Percentiles rank a stretch among this genome's conserved stretches.
These are phyloP conservation scores for Clonostachys rhizophaga DNA, from an alignment of 2,329 filamentous ascomycete species.

Conservation along the genomic window DNA sequence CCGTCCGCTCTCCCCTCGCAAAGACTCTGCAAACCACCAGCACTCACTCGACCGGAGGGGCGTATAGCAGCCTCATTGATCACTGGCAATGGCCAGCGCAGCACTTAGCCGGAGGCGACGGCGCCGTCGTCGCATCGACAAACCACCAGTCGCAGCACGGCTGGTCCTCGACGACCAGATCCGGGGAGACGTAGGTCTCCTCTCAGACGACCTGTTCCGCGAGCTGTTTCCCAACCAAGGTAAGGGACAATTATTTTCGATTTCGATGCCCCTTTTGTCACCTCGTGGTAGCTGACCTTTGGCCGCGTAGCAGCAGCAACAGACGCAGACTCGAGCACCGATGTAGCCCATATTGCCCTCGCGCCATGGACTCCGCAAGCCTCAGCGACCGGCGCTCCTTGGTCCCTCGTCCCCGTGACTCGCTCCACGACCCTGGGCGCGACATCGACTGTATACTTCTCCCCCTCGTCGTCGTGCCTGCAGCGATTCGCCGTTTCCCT, in stretches of 20 bases:
- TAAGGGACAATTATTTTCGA: conserved; percentile 25
- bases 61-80: too few species aligned
- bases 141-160: conserved; percentile 71
- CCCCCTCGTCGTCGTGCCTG: conserved; percentile 65
- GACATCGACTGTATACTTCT: conserved; percentile 75
- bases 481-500: conserved; percentile 75
- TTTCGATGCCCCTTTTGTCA: not conserved
- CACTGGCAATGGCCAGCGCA: not conserved
- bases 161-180: conserved; percentile 82
- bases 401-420: conserved; percentile 80
- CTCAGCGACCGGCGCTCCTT: conserved; percentile 59
- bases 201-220: conserved; percentile 81
- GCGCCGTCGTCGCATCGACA: conserved; percentile 59
- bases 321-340: conserved; percentile 27
- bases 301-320: not conserved
- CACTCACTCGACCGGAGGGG: too few species aligned
- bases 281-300: not conserved
- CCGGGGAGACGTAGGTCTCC: conserved; percentile 77
- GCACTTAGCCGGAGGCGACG: conserved; percentile 12
- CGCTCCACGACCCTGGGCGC: conserved; percentile 61
- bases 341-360: conserved; percentile 63
- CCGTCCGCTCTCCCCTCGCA: too few species aligned
- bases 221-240: conserved; percentile 68
- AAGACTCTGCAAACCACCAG: too few species aligned
- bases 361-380: conserved; percentile 65